Percentiles rank a stretch among this genome's conserved stretches.
Evolutionary conservation across 306 rosid species (phyloP).

Genomic region (Datisca glomerata): DNA sequence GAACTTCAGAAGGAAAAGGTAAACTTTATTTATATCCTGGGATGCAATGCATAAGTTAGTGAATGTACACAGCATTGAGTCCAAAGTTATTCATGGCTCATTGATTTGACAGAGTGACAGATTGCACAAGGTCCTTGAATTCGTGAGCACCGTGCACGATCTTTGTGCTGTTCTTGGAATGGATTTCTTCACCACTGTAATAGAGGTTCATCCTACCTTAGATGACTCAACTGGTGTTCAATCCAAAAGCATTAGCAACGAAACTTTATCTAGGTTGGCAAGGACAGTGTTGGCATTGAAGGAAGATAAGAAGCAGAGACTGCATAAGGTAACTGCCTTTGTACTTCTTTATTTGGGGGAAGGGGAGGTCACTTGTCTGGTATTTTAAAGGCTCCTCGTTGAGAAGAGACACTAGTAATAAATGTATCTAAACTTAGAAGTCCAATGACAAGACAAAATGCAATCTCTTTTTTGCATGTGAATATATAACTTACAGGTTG

Average conservation of each 20-base stretch:
- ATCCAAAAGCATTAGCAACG: conserved; percentile 83
- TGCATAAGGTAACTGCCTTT: neutral
- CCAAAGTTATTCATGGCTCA: neutral
- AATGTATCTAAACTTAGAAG: no score
- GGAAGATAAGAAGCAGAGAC: neutral
- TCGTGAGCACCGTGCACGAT: conserved; percentile 15
- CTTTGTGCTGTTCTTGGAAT: conserved; percentile 86
- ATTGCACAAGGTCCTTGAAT: neutral
- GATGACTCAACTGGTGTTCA: conserved; percentile 69
- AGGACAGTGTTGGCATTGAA: conserved; percentile 23
- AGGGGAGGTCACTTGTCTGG: no score
- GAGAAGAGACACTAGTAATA: no score
- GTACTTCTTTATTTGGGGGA: neutral
- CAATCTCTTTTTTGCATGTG: no score
- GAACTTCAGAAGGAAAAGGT: conserved; percentile 96
- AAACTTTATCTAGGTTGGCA: conserved; percentile 66
- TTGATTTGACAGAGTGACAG: neutral
- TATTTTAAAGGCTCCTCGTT: no score
- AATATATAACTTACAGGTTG: no score
- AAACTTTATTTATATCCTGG: conserved; percentile 9
- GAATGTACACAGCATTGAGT: neutral
- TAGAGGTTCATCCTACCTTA: conserved; percentile 87
- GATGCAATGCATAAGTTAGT: neutral
- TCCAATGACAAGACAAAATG: no score
- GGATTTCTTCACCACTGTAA: conserved; percentile 81